Evolutionary conservation across 164 flowering plant species (phyloP), one percentile per base, ranked within the genome.

Genomic region (Protea cynaroides): DNA sequence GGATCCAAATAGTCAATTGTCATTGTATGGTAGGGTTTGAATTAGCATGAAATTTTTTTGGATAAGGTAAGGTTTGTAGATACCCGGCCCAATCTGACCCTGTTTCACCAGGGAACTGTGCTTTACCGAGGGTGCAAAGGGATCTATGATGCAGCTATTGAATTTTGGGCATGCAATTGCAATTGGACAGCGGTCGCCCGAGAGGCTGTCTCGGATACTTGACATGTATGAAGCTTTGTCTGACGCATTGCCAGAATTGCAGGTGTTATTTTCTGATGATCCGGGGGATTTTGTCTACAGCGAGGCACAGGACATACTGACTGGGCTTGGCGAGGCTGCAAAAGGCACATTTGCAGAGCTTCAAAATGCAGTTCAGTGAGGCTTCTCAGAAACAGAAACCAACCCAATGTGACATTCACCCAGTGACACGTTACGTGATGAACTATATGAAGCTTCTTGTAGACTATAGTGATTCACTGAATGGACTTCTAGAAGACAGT

Each of bases 401-500:
- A 18, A 78, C 79, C 55, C 34, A 29, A 29, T 90, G 89, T 34
- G 90, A 86, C 63, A 75, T 89, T 74, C 92, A 87, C 46, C 96
- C 93, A 7, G 67, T 90, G 49, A 73, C 90, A 0, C 87, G 97
- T 0, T 88, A 90, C 73, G 97, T 90, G 23, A 92, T 90, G 98
- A 87, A 88, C 69, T 92, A 90, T 72, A 76, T 84, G 9, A 86
- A 74, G 58, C 62, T 86, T 69, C 77, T 90, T 55, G 98, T 80
- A 23, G 97, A 84, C 75, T 88, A 92, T 63, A 76, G 90, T 40
- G 76, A 69, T n/a, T 66, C 92, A 1, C 70, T 92, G 61, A 81
- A 87, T 69, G 52, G 61, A 11, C 78, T 92, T n/a, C 57, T 90
- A 38, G 82, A 77, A 49, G 47, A 43, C 22, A 69, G 25, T 29